Evolutionary conservation across 495 filamentous ascomycete genomes (phyloP), one percentile per base, ranked within the genome.

Genomic region (Podospora anserina): DNA sequence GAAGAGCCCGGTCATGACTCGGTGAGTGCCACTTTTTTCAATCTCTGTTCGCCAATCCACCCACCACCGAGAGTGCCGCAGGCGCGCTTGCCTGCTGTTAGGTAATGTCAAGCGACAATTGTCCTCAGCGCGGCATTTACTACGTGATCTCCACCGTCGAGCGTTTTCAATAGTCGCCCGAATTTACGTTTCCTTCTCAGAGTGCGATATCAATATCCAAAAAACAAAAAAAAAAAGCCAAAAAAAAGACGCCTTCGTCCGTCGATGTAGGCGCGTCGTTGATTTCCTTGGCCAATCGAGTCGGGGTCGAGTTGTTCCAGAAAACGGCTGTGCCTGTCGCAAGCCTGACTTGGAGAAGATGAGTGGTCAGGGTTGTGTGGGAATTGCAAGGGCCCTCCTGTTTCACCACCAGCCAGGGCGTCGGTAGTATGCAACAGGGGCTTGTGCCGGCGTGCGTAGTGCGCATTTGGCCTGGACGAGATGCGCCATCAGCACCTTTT

Each of bases 361-460:
- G 68, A 61, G 66, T 67, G 68, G 64, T 53, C 68, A 67, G 67
- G 75, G 73, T 68, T 68, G 59, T 71, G 67, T 74, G 76, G 76
- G 76, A 75, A 75, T 76, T 75, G 27, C 74, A 78, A 71, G 78
- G 75, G 69, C 19, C 34, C 67, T 72, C 68, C 69, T 79, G 78
- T 80, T 80, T 80, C 78, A 80, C 74, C 72, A 78, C 61, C 60
- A 75, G 72, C 72, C 77, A 76, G 76, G 78, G 66, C 72, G 68
- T 69, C 65, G 74, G 77, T 73, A 68, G 61, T 69, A 69, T 76
- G 77, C 69, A 69, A 75, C 76, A 76, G 72, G 75, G 78, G 71
- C 67, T 63, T 49, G 60, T 72, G 72, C 74, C 70, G 71, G 74
- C 69, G 66, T 70, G 73, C 68, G 70, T 69, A 73, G 73, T 70